Evolutionary conservation across 371 early-diverging fungal genomes (phyloP), one percentile per base, ranked within the genome.

Genomic region (Mortierella sp.): DNA sequence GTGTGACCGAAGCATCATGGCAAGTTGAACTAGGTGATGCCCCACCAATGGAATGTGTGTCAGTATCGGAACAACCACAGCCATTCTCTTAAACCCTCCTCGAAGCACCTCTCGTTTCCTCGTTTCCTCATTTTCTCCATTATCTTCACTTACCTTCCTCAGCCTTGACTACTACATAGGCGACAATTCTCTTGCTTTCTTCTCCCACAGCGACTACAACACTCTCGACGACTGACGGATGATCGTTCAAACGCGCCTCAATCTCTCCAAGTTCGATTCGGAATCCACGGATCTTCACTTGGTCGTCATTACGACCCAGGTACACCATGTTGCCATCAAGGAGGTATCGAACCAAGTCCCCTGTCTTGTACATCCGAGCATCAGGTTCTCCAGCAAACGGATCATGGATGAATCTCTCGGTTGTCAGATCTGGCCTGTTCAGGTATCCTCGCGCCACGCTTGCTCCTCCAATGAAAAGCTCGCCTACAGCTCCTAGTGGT

Each of bases 201-300:
- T 24, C 31, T 27, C 54, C 67, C 14, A 54, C 17, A 2, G 40
- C 60, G 16, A 54, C 9, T 45, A 59, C 67, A 6, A 54, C 39
- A 21, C 49, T 28, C 5, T 51, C 43, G 39, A 17, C 9, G 4
- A 66, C 60, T 3, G 45, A 9, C 28, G 54, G 50, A 29, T 66
- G 60, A 13, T 51, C 52, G 12, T 12, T n/a, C 17, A 66, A 48
- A 3, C 43, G 58, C 22, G 68, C 54, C 31, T 55, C 57, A 54
- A 73, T 66, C 60, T 80, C 84, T 4, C 78, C 68, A 37, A 81
- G 67, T 54, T 84, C 82, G 41, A 84, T 69, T 28, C 84, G 76
- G 54, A 65, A 80, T 4, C 84, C 84, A 41, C 67, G 67, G 37
- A 84, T 44, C 68, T 84, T 84, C 34, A 82, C 62, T 55, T 77